phyloP scores from a whole-genome alignment of 2,329 filamentous ascomycete species.

The Aspergillus versicolor region DNA sequence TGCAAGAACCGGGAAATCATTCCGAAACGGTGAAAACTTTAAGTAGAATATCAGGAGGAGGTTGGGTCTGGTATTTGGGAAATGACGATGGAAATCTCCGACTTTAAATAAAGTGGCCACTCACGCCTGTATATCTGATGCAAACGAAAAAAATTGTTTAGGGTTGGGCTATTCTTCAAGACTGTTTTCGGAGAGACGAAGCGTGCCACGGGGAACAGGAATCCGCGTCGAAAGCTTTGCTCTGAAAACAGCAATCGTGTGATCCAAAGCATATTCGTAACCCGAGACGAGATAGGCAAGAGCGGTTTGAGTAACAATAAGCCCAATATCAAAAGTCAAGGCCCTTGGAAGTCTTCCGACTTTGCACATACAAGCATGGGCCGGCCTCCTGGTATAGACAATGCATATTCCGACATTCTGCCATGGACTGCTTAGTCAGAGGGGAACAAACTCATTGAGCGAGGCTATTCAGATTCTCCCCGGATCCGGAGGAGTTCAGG shows the following conservation, averaged over 20 bases:
- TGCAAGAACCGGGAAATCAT: slow-evolving; percentile 27
- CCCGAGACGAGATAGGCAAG: neutral
- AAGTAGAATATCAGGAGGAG: slow-evolving; percentile 18
- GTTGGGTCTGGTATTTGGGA: slow-evolving; percentile 24
- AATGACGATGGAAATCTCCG: slow-evolving; percentile 24
- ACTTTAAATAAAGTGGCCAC: slow-evolving; percentile 31
- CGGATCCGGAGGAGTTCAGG: neutral
- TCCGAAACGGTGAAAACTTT: slow-evolving; percentile 14
- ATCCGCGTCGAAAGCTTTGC: neutral
- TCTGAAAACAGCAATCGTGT: neutral
- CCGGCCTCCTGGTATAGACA: neutral
- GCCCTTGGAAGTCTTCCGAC: neutral
- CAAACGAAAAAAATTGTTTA: slow-evolving; percentile 1
- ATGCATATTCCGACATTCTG: neutral
- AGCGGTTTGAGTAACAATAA: neutral
- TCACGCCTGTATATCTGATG: slow-evolving; percentile 18
- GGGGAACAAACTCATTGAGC: neutral
- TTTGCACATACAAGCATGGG: neutral
- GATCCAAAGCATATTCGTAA: neutral
- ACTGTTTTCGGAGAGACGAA: slow-evolving; percentile 11
- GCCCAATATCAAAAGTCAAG: neutral
- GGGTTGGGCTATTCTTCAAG: neutral
- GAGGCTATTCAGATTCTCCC: neutral
- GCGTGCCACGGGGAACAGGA: slow-evolving; percentile 3
- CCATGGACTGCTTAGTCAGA: neutral